Conservation (phyloP, 2,329 filamentous ascomycete species). For the Cladosporium sp. region DNA sequence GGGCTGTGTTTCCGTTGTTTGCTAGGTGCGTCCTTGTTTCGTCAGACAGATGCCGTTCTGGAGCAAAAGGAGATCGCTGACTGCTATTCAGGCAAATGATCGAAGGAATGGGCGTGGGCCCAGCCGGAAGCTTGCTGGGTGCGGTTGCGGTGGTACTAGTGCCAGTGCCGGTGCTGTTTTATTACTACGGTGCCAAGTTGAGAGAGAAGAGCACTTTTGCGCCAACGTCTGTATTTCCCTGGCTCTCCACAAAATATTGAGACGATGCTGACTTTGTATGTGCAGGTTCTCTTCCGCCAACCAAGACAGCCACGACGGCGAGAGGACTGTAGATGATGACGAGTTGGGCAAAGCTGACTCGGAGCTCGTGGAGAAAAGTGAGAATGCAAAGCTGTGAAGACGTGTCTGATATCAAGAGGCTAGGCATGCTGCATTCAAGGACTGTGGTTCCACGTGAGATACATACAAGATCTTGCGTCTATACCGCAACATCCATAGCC, state of each 20-base stretch:
- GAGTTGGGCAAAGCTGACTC: not conserved
- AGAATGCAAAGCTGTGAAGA: not conserved
- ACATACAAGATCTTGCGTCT: not conserved
- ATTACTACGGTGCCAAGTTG: slow-evolving; percentile 46
- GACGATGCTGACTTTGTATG: not conserved
- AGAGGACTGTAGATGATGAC: not conserved
- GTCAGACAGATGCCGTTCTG: not conserved
- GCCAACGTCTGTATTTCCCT: slow-evolving; percentile 32
- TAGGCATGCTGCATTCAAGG: not conserved
- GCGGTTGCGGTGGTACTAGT: slow-evolving; percentile 44
- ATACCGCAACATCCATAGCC: not conserved
- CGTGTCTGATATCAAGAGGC: not conserved
- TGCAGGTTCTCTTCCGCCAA: slow-evolving; percentile 5
- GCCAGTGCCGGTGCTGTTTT: slow-evolving; percentile 48
- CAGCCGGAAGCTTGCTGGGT: slow-evolving; percentile 48
- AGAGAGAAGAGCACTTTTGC: slow-evolving; percentile 45
- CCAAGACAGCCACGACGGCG: slow-evolving; percentile 10
- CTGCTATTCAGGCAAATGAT: slow-evolving; percentile 30
- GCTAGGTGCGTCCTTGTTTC: slow-evolving; percentile 32
- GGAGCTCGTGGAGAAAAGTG: not conserved
- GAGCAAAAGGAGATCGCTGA: not conserved
- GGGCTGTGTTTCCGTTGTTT: slow-evolving; percentile 56
- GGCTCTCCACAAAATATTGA: too few relatives aligned
- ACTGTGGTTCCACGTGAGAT: not conserved
- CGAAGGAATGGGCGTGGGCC: slow-evolving; percentile 48